phyloP scores from a whole-genome alignment of 495 filamentous ascomycete species.

The Letharia lupina region DNA sequence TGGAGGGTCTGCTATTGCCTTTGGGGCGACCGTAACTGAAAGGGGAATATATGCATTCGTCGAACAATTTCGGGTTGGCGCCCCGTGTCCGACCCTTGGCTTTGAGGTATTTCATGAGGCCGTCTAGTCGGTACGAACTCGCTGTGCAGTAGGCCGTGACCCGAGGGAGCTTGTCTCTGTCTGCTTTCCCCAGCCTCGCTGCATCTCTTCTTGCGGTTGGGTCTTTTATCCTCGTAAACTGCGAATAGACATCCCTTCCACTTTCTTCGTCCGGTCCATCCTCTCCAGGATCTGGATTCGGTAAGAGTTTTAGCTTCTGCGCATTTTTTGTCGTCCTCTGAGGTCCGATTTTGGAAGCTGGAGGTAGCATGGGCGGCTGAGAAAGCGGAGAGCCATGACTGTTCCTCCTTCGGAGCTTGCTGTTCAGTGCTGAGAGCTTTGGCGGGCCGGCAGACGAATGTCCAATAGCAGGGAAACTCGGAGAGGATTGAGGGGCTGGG shows the following conservation, averaged over 20 bases:
- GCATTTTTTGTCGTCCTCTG: constrained; percentile 91
- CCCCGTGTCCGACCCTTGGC: constrained; percentile 64
- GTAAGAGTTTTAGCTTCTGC: constrained; percentile 91
- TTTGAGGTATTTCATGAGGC: constrained; percentile 81
- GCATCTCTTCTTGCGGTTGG: constrained; percentile 88
- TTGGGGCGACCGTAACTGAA: constrained; percentile 57
- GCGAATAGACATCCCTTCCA: constrained; percentile 91
- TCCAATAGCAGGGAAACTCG: constrained; percentile 33
- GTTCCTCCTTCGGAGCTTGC: constrained; percentile 75
- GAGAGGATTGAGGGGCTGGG: constrained; percentile 35
- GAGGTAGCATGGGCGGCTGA: constrained; percentile 33
- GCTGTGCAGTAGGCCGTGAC: constrained; percentile 97
- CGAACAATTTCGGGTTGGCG: constrained; percentile 79
- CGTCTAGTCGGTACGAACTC: constrained; percentile 78
- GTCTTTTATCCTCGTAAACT: constrained; percentile 93
- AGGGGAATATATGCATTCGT: constrained; percentile 94
- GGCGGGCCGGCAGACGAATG: constrained; percentile 44
- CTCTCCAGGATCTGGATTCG: constrained; percentile 75
- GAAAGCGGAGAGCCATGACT: constrained; percentile 61
- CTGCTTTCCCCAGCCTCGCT: constrained; percentile 85
- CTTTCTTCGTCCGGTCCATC: constrained; percentile 75
- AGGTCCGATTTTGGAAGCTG: constrained; percentile 76
- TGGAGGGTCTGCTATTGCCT: constrained; percentile 27
- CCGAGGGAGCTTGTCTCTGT: constrained; percentile 74
- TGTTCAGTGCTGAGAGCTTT: constrained; percentile 76